phyloP scores from a whole-genome alignment of 176 grass and related monocot species.

The Cocos nucifera region DNA sequence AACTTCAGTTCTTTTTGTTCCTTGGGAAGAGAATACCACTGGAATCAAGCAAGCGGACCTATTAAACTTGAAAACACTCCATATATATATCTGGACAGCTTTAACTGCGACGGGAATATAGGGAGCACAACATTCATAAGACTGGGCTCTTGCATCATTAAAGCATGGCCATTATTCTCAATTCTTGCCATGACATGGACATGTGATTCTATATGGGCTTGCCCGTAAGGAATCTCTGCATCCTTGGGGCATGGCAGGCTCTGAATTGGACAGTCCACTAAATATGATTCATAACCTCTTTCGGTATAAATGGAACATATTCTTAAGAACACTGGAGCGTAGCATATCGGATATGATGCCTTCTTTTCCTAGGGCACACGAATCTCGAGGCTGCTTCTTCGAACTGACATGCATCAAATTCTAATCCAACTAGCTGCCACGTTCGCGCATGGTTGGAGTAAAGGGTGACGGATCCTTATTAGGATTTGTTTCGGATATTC shows the following conservation, averaged over 20 bases:
- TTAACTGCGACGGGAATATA: no score
- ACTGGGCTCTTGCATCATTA: no score
- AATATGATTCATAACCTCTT: slow-evolving; percentile 21
- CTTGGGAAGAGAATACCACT: no score
- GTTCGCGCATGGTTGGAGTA: background rate
- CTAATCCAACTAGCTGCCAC: slow-evolving; percentile 1
- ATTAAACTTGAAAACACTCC: no score
- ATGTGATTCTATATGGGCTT: background rate
- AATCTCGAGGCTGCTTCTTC: background rate
- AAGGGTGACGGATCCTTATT: no score
- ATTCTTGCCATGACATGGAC: no score
- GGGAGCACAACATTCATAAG: no score
- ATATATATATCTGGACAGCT: no score
- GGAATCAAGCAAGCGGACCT: no score
- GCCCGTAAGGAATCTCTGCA: slow-evolving; percentile 20
- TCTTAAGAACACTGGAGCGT: slow-evolving; percentile 14
- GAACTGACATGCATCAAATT: slow-evolving; percentile 8
- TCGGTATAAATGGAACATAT: slow-evolving; percentile 19
- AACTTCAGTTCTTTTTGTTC: no score
- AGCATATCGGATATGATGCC: slow-evolving; percentile 5
- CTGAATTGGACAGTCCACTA: background rate
- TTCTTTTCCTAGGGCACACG: background rate
- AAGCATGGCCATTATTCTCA: no score
- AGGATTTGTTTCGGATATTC: no score
- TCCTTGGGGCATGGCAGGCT: slow-evolving; percentile 14